These are phyloP conservation scores for Rhododendron mucronatum DNA, from an alignment of 148 eudicot genomes.

Conservation along the genomic window DNA sequence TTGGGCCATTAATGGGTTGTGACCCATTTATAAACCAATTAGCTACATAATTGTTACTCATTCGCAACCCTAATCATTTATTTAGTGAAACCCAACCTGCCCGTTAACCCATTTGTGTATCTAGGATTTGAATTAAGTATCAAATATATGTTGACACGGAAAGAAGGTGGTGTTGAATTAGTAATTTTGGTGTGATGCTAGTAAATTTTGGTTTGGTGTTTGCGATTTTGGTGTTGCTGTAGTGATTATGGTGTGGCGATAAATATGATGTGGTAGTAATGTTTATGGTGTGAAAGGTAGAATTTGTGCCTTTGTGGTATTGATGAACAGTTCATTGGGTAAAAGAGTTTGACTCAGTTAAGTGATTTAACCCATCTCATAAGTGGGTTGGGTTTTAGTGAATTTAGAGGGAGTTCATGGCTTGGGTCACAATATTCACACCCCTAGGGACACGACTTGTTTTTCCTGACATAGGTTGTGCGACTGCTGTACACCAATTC, in stretches of 20 bases:
- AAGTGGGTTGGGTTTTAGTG: background rate
- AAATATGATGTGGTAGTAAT: background rate
- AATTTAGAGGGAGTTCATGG: background rate
- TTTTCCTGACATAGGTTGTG: constrained; percentile 36
- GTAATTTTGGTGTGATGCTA: background rate
- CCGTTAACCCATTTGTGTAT: background rate
- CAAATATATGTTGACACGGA: background rate
- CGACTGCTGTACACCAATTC: constrained; percentile 59
- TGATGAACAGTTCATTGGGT: background rate
- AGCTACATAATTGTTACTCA: background rate
- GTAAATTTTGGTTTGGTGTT: background rate
- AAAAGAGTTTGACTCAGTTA: background rate
- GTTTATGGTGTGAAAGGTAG: background rate
- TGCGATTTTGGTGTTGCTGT: background rate
- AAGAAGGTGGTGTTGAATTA: background rate
- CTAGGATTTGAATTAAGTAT: background rate
- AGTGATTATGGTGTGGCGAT: background rate
- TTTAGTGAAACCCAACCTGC: background rate
- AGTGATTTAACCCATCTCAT: background rate
- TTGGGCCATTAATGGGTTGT: background rate
- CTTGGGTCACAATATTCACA: background rate
- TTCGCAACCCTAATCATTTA: background rate
- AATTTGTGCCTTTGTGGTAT: background rate
- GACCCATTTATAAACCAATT: background rate
- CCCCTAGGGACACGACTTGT: background rate